These are phyloP conservation scores for Elongisporangium senticosum DNA, from an alignment of 352 stramenopile genomes.

Conservation along the genomic window DNA sequence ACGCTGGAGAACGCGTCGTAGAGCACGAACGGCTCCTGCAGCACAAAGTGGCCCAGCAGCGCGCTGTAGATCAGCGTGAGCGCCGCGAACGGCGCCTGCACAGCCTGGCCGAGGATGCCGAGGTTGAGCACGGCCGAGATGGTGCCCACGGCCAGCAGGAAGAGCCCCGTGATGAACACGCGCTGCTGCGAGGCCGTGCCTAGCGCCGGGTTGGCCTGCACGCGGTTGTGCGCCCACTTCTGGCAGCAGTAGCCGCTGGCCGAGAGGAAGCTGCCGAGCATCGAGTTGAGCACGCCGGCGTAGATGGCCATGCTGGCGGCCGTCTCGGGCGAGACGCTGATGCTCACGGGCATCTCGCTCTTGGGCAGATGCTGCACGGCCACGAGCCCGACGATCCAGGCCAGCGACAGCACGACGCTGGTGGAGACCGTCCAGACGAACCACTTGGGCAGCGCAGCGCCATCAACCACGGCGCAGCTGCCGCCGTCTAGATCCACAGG, in stretches of 20 bases:
- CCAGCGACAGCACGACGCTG: constrained; percentile 36
- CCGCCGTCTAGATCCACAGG: background rate
- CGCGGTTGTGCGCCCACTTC: constrained; percentile 60
- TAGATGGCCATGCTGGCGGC: constrained; percentile 41
- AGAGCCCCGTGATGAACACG: constrained; percentile 45
- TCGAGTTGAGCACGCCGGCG: constrained; percentile 63
- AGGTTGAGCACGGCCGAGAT: constrained; percentile 69
- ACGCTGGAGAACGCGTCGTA: constrained; percentile 52
- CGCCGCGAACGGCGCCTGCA: constrained; percentile 73
- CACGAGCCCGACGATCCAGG: constrained; percentile 50
- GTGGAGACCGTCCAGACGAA: constrained; percentile 32
- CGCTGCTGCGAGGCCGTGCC: constrained; percentile 59
- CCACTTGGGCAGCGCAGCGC: constrained; percentile 38
- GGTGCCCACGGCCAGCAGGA: constrained; percentile 59
- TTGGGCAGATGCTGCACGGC: constrained; percentile 23
- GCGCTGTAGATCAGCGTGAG: constrained; percentile 80
- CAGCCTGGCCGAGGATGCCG: constrained; percentile 64
- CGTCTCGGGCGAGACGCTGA: constrained; percentile 13
- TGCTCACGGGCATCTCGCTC: background rate
- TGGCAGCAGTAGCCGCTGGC: constrained; percentile 80
- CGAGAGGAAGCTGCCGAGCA: constrained; percentile 70
- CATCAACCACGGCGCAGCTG: background rate
- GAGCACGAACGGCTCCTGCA: constrained; percentile 43
- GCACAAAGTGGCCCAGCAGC: constrained; percentile 56
- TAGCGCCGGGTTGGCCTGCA: constrained; percentile 38